Percentiles rank a stretch among this genome's conserved stretches.
Conservation (phyloP, 495 filamentous ascomycete genomes). For the Aspergillus mulundensis region DNA sequence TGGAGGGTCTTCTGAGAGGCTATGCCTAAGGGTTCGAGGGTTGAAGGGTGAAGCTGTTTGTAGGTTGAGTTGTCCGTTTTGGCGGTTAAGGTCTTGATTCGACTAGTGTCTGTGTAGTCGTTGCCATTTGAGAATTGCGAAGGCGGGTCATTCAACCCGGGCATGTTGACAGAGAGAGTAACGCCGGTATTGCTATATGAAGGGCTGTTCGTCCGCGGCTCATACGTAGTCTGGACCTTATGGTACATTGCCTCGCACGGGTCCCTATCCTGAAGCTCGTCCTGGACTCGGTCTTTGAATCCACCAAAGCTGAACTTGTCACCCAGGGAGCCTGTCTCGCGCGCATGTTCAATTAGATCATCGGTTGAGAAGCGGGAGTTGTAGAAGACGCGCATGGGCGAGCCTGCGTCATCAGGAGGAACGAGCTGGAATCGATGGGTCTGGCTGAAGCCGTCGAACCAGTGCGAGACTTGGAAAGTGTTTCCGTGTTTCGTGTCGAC, state of each 20-base stretch:
- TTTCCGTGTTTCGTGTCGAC: slow-evolving; percentile 52
- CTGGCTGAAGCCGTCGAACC: slow-evolving; percentile 79
- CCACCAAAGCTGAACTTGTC: slow-evolving; percentile 55
- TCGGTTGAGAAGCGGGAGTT: slow-evolving; percentile 66
- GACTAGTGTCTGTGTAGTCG: slow-evolving; percentile 21
- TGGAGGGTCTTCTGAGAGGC: slow-evolving; percentile 57
- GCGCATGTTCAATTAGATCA: slow-evolving; percentile 48
- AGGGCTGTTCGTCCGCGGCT: slow-evolving; percentile 9
- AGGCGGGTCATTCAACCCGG: slow-evolving; percentile 32
- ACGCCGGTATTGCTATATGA: slow-evolving; percentile 54
- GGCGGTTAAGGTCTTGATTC: slow-evolving; percentile 48
- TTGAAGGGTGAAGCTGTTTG: slow-evolving; percentile 61
- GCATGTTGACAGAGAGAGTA: slow-evolving; percentile 55
- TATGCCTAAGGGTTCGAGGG: slow-evolving; percentile 64
- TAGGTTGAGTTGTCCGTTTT: slow-evolving; percentile 53
- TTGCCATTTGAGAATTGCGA: neutral
- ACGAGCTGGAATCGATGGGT: slow-evolving; percentile 68
- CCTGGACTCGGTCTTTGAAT: slow-evolving; percentile 22
- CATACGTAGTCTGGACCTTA: slow-evolving; percentile 59
- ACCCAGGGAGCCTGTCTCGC: slow-evolving; percentile 42
- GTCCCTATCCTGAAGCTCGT: slow-evolving; percentile 59
- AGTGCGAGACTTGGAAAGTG: slow-evolving; percentile 58
- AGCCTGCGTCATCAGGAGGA: slow-evolving; percentile 20
- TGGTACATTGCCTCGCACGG: slow-evolving; percentile 65
- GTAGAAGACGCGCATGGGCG: slow-evolving; percentile 53